phyloP scores from a whole-genome alignment of 768 basidiomycete species.

The Lactarius evosmus region DNA sequence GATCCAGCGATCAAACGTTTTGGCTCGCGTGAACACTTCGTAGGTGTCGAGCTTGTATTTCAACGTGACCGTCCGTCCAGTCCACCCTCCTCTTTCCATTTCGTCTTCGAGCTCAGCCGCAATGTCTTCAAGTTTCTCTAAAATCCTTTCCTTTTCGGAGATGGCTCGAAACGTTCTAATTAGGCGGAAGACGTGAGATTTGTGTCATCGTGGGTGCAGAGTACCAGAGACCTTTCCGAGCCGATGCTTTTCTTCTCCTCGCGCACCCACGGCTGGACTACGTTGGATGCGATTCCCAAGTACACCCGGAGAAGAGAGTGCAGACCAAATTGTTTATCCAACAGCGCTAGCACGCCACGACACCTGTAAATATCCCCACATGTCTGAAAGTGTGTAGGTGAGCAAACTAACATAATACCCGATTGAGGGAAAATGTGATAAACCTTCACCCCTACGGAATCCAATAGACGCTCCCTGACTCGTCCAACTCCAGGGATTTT shows the following conservation, averaged over 20 bases:
- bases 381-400: constrained; percentile 43
- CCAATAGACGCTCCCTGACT: constrained; percentile 83
- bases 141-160: constrained; percentile 59
- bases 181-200: background rate
- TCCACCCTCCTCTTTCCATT: constrained; percentile 75
- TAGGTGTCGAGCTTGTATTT: constrained; percentile 93
- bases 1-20: constrained; percentile 75
- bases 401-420: background rate
- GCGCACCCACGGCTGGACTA: constrained; percentile 68
- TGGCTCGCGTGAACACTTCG: constrained; percentile 83
- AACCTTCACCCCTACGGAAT: constrained; percentile 84
- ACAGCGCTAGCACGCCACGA: constrained; percentile 67
- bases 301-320: constrained; percentile 71
- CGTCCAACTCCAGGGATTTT: constrained; percentile 89
- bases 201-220: background rate
- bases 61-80: constrained; percentile 83
- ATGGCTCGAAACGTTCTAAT: constrained; percentile 74
- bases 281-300: constrained; percentile 84
- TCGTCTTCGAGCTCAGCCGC: constrained; percentile 80
- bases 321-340: constrained; percentile 87
- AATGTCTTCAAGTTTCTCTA: constrained; percentile 76
- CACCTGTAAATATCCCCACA: constrained; percentile 87
- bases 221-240: constrained; percentile 61
- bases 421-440: constrained; percentile 17
- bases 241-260: constrained; percentile 93